phyloP scores from a whole-genome alignment of 495 filamentous ascomycete species.

The Chaetomium tenue region DNA sequence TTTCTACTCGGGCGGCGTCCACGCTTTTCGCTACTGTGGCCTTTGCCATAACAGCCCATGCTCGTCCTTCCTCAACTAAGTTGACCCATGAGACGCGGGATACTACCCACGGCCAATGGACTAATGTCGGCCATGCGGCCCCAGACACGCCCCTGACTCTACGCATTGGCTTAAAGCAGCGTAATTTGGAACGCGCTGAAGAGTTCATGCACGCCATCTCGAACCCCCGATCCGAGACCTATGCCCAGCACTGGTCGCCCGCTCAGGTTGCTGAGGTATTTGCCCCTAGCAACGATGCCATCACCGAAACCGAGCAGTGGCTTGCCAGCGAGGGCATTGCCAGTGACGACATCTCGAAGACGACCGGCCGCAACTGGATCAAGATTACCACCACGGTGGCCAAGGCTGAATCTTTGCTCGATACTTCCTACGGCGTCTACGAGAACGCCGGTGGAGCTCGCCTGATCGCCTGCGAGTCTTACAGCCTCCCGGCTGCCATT shows the following conservation, averaged over 20 bases:
- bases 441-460: conserved; percentile 42
- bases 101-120: conserved; percentile 5
- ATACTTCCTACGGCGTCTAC: conserved; percentile 36
- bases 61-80: not conserved
- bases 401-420: conserved; percentile 55
- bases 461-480: conserved; percentile 50
- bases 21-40: not conserved
- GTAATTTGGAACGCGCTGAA: conserved; percentile 35
- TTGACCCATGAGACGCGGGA: not conserved
- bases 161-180: conserved; percentile 35
- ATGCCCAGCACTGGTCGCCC: conserved; percentile 29
- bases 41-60: not conserved
- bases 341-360: conserved; percentile 45
- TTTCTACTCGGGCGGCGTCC: not conserved
- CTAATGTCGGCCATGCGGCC: conserved; percentile 19
- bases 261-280: conserved; percentile 27
- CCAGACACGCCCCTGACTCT: conserved; percentile 19
- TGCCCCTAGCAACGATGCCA: conserved; percentile 17
- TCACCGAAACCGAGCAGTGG: conserved; percentile 39
- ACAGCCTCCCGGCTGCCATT: conserved; percentile 30
- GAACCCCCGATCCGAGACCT: conserved; percentile 31
- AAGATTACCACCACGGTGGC: conserved; percentile 51
- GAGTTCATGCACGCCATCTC: conserved; percentile 35
- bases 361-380: conserved; percentile 48
- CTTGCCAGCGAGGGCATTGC: conserved; percentile 49